These are phyloP conservation scores for Taxillus chinensis DNA, from an alignment of 164 flowering plant species.

Conservation along the genomic window DNA sequence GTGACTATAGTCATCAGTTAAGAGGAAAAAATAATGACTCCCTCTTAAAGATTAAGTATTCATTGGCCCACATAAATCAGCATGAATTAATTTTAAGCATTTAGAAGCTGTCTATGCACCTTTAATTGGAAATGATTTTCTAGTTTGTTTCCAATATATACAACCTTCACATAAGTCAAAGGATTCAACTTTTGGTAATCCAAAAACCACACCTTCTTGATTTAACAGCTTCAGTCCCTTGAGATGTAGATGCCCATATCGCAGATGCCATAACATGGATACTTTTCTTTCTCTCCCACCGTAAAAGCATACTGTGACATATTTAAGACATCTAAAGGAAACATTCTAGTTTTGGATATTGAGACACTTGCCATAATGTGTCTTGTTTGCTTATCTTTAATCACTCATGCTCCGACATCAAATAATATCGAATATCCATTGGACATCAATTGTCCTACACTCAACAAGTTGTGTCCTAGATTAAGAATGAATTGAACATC, in stretches of 20 bases:
- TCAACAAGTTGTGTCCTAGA: neutral
- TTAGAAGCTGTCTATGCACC: slow-evolving; percentile 5
- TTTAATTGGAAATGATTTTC: neutral
- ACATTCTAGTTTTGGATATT: neutral
- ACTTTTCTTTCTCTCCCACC: neutral
- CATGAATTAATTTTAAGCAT: slow-evolving; percentile 11
- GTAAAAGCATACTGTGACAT: neutral
- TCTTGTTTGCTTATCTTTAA: neutral
- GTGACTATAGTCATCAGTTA: slow-evolving; percentile 13
- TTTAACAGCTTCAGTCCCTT: neutral
- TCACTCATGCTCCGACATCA: neutral
- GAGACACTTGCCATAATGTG: neutral
- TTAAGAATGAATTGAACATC: neutral
- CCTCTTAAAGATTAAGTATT: slow-evolving; percentile 7
- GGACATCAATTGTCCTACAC: neutral
- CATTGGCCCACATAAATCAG: slow-evolving; percentile 14
- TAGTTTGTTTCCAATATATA: neutral
- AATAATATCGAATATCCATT: neutral
- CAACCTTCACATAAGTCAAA: neutral
- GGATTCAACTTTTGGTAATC: neutral
- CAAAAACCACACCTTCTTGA: neutral
- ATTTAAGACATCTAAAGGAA: neutral
- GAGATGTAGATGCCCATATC: neutral
- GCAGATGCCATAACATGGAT: neutral
- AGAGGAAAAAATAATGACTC: slow-evolving; percentile 8